These are phyloP conservation scores for Perkinsela sp. DNA, from an alignment of 208 protist genomes.

Conservation along the genomic window DNA sequence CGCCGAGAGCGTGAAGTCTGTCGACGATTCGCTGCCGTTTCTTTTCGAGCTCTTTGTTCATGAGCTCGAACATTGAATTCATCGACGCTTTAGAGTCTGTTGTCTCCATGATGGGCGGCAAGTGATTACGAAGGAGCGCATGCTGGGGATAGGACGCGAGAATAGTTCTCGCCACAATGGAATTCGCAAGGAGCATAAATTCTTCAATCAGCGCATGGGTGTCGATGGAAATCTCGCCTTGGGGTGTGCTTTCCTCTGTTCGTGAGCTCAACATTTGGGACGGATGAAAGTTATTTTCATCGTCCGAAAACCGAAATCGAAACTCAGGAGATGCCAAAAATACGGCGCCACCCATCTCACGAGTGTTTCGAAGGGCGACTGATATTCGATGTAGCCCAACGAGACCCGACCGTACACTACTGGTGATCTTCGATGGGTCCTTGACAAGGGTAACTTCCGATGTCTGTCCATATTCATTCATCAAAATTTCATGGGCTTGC, in stretches of 20 bases:
- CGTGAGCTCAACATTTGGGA: slow-evolving; percentile 64
- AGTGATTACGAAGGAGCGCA: slow-evolving; percentile 61
- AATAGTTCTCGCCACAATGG: slow-evolving; percentile 44
- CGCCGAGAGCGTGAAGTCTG: slow-evolving; percentile 49
- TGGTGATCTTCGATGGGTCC: neutral
- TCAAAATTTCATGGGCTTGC: neutral
- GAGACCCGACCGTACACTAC: neutral
- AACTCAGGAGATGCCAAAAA: slow-evolving; percentile 61
- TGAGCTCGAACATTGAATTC: slow-evolving; percentile 2
- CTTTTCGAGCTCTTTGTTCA: neutral
- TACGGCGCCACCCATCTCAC: slow-evolving; percentile 44
- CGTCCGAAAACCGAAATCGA: slow-evolving; percentile 36
- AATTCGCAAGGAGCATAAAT: slow-evolving; percentile 86
- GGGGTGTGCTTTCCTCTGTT: slow-evolving; percentile 7
- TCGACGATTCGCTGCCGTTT: slow-evolving; percentile 8
- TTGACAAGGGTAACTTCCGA: neutral
- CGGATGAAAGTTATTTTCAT: slow-evolving; percentile 48
- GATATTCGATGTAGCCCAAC: neutral
- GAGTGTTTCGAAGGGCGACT: slow-evolving; percentile 1
- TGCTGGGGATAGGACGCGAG: slow-evolving; percentile 31
- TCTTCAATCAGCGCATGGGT: slow-evolving; percentile 82
- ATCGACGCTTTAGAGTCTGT: neutral
- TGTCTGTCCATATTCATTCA: neutral
- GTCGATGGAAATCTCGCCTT: slow-evolving; percentile 12
- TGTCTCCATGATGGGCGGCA: slow-evolving; percentile 14